These are phyloP conservation scores for Malus hybrid DNA, from an alignment of 331 rosid species.

Conservation along the genomic window DNA sequence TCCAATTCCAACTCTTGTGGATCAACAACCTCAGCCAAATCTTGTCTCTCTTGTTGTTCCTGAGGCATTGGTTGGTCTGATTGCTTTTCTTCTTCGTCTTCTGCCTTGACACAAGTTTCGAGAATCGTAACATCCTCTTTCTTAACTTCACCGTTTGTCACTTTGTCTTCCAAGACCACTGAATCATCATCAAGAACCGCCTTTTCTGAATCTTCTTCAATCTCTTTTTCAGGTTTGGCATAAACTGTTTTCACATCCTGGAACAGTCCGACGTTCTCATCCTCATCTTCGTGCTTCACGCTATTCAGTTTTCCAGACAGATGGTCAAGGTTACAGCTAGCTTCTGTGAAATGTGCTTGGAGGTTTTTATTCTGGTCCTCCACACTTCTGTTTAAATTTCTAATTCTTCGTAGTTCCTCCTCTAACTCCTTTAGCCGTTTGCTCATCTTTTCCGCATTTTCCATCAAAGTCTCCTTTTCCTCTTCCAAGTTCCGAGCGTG, in stretches of 20 bases:
- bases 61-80: slow-evolving; percentile 11
- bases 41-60: slow-evolving; percentile 19
- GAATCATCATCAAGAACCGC: slow-evolving; percentile 4
- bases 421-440: slow-evolving; percentile 56
- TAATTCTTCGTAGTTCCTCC: slow-evolving; percentile 46
- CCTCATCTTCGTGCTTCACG: slow-evolving; percentile 50
- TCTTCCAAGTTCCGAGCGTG: slow-evolving; percentile 52
- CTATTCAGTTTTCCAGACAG: slow-evolving; percentile 43
- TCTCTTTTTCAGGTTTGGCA: slow-evolving; percentile 19
- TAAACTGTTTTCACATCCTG: slow-evolving; percentile 16
- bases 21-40: slow-evolving; percentile 31
- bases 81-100: slow-evolving; percentile 20
- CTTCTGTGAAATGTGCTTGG: slow-evolving; percentile 43
- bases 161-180: slow-evolving; percentile 12
- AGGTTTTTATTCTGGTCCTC: slow-evolving; percentile 30
- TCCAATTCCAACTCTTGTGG: slow-evolving; percentile 18
- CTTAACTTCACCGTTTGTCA: slow-evolving; percentile 20
- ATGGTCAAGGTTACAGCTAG: slow-evolving; percentile 46
- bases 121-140: slow-evolving; percentile 17
- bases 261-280: slow-evolving; percentile 9
- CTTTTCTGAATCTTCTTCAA: slow-evolving; percentile 8
- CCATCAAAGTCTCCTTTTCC: slow-evolving; percentile 49
- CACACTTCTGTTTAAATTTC: slow-evolving; percentile 32
- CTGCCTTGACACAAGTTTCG: background rate
- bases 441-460: slow-evolving; percentile 40